Percentiles rank a stretch among this genome's conserved stretches.
Evolutionary conservation across 2,329 filamentous ascomycete species (phyloP).

Genomic region (Colletotrichum sp.): DNA sequence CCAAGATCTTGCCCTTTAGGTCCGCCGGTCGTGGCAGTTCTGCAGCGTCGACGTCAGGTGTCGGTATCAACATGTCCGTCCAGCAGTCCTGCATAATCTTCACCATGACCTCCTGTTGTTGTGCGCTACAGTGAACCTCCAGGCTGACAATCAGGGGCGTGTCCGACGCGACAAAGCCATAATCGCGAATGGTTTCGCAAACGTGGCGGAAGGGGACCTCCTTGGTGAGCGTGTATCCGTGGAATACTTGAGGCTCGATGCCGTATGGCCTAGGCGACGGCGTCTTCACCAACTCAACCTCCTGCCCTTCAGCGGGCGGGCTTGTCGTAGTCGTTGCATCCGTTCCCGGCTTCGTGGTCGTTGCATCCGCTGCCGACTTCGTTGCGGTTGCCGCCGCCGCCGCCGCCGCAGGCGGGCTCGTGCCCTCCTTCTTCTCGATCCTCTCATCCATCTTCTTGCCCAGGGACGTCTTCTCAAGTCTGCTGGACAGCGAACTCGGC

Average conservation of each 20-base stretch:
- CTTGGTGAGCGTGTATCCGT: constrained; percentile 90
- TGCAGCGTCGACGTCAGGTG: constrained; percentile 49
- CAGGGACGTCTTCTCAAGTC: constrained; percentile 54
- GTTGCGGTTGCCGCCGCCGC: neutral
- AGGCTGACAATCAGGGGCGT: constrained; percentile 92
- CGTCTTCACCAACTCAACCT: constrained; percentile 7
- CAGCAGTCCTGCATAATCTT: constrained; percentile 88
- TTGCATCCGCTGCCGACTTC: neutral
- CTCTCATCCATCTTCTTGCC: constrained; percentile 46
- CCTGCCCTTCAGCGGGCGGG: neutral
- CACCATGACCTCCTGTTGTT: constrained; percentile 91
- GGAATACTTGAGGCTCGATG: constrained; percentile 78
- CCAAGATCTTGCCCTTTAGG: constrained; percentile 78
- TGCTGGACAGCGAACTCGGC: constrained; percentile 45
- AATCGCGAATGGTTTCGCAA: constrained; percentile 78
- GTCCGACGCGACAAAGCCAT: constrained; percentile 76
- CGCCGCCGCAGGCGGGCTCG: neutral
- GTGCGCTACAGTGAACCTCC: constrained; percentile 82
- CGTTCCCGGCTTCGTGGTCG: neutral
- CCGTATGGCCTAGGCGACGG: constrained; percentile 30
- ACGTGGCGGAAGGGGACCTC: constrained; percentile 87
- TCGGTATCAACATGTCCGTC: constrained; percentile 72
- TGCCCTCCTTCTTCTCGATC: constrained; percentile 27
- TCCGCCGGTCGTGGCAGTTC: constrained; percentile 71
- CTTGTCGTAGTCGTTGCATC: neutral